A percentile compares a stretch with the other conserved stretches of the same genome.
phyloP scores from a whole-genome alignment of 345 rosid genomes.

The Stellera chamaejasme region DNA sequence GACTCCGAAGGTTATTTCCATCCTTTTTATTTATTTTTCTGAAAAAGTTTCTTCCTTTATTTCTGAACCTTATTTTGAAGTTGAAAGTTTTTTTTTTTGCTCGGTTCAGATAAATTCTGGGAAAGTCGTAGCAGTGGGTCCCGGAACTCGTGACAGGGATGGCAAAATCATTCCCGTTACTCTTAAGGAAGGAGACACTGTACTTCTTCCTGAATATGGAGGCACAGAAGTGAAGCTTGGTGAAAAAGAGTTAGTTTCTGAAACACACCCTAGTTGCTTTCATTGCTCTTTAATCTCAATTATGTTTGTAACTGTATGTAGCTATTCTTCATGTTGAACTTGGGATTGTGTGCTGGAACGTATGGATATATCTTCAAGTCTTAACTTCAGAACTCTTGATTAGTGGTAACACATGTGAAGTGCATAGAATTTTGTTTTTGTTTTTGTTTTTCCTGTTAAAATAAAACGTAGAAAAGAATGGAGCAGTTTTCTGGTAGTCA shows the following conservation, averaged over 20 bases:
- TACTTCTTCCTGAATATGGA: slow-evolving; percentile 64
- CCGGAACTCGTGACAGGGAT: slow-evolving; percentile 49
- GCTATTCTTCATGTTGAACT: background rate
- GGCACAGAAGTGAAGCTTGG: slow-evolving; percentile 80
- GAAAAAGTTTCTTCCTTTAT: too few species aligned
- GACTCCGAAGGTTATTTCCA: slow-evolving; percentile 38
- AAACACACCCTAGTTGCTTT: background rate
- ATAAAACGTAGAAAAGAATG: too few species aligned
- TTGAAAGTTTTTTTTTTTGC: background rate
- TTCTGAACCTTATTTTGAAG: background rate
- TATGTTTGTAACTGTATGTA: too few species aligned
- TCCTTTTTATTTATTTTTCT: background rate
- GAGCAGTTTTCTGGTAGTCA: too few species aligned
- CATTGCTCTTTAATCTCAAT: background rate
- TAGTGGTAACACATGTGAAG: background rate
- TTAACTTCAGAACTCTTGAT: background rate
- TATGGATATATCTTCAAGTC: background rate
- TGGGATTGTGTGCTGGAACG: background rate
- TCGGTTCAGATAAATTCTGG: slow-evolving; percentile 59
- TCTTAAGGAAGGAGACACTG: slow-evolving; percentile 78
- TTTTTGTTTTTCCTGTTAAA: too few species aligned
- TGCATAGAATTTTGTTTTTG: background rate
- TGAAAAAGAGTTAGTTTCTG: slow-evolving; percentile 55
- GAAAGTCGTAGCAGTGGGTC: slow-evolving; percentile 73
- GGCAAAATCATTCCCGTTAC: slow-evolving; percentile 53